A percentile compares a stretch with the other conserved stretches of the same genome.
These are phyloP conservation scores for Pholiota adiposa DNA, from an alignment of 1,284 basidiomycete species.

Conservation along the genomic window DNA sequence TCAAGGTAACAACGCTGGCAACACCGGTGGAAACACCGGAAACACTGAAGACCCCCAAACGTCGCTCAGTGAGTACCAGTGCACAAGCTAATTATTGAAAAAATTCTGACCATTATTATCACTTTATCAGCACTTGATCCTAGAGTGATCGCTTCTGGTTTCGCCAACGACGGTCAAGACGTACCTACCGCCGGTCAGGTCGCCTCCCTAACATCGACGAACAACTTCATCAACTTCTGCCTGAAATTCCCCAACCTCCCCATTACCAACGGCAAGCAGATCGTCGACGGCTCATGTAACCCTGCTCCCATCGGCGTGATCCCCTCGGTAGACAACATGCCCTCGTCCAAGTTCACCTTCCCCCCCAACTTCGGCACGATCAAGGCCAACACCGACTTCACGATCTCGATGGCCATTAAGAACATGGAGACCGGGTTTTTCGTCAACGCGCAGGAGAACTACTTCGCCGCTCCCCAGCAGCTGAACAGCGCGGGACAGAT, in stretches of 20 bases:
- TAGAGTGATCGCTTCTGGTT: constrained; percentile 52
- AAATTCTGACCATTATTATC: constrained; percentile 4
- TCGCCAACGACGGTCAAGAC: constrained; percentile 53
- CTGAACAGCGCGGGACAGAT: constrained; percentile 59
- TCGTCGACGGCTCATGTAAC: constrained; percentile 65
- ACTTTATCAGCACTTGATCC: constrained; percentile 54
- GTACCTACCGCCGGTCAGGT: constrained; percentile 50
- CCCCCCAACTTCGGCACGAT: constrained; percentile 60
- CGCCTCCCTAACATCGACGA: constrained; percentile 61
- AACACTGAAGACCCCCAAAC: constrained; percentile 40
- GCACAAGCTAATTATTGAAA: not conserved
- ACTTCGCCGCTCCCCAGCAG: constrained; percentile 71
- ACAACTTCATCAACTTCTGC: constrained; percentile 80
- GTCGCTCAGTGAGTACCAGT: constrained; percentile 36
- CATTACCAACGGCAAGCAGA: constrained; percentile 64
- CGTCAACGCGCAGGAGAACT: constrained; percentile 61
- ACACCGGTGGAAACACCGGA: not conserved
- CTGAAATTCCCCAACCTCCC: constrained; percentile 52
- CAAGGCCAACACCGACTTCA: constrained; percentile 57
- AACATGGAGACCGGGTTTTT: constrained; percentile 67
- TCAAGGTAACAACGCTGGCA: constrained; percentile 2
- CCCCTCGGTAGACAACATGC: constrained; percentile 58
- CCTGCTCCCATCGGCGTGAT: constrained; percentile 66
- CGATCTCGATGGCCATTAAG: constrained; percentile 56
- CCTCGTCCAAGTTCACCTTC: constrained; percentile 59